Evolutionary conservation across 2,329 filamentous ascomycete genomes (phyloP).

Genomic region (Hirsutella thompsonii): DNA sequence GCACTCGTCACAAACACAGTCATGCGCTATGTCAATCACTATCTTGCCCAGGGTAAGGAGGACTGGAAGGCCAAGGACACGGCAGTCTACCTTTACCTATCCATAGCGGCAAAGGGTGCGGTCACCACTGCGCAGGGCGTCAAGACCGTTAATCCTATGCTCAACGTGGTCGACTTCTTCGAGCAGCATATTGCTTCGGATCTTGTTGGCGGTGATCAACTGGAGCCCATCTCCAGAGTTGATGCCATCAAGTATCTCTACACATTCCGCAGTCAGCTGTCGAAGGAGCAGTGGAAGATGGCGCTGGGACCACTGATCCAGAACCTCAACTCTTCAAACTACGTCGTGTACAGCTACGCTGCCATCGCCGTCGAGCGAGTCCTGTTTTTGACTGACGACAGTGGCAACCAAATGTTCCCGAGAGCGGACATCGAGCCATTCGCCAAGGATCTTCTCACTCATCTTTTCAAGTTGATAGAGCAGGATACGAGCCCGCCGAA

Average conservation of each 20-base stretch:
- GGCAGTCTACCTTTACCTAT: slow-evolving; percentile 91
- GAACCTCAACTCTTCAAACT: slow-evolving; percentile 79
- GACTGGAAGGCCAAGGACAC: slow-evolving; percentile 99
- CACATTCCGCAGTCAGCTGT: slow-evolving; percentile 89
- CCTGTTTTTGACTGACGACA: slow-evolving; percentile 67
- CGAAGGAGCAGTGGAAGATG: slow-evolving; percentile 80
- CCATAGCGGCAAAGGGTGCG: slow-evolving; percentile 83
- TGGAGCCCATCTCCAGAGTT: slow-evolving; percentile 82
- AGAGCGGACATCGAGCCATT: slow-evolving; percentile 67
- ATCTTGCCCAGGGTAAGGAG: slow-evolving; percentile 63
- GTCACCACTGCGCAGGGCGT: slow-evolving; percentile 83
- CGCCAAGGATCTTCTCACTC: slow-evolving; percentile 74
- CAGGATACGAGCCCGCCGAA: slow-evolving; percentile 76
- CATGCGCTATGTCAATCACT: slow-evolving; percentile 74
- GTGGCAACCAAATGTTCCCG: slow-evolving; percentile 66
- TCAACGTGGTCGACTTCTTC: slow-evolving; percentile 92
- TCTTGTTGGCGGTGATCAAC: slow-evolving; percentile 53
- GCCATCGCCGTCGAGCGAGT: slow-evolving; percentile 93
- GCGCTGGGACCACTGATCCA: slow-evolving; percentile 85
- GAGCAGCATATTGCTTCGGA: slow-evolving; percentile 86
- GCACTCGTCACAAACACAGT: slow-evolving; percentile 75
- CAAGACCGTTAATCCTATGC: slow-evolving; percentile 73
- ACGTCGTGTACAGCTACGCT: slow-evolving; percentile 95
- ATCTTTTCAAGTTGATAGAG: slow-evolving; percentile 85
- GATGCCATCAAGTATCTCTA: slow-evolving; percentile 98